Base-by-base conservation (phyloP, 148 eudicot genomes). In the Nepenthes gracilis region DNA sequence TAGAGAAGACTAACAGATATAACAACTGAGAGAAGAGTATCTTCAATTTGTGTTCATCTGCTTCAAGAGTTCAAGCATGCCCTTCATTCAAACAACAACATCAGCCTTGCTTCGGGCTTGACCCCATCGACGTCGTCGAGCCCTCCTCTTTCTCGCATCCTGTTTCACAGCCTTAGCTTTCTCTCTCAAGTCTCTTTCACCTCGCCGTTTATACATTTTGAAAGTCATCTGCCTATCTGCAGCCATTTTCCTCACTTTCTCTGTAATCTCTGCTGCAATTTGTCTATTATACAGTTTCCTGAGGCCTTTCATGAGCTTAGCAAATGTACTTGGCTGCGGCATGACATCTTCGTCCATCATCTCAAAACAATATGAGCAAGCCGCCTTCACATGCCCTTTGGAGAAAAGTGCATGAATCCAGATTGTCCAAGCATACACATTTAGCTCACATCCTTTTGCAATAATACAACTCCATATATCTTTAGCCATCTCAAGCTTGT, bases 391-490 rank as follows among this genome's bases (percentile, higher is more conserved):
- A 57, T 88, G 88, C 56, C 90, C 90, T 35, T 77, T 85, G 23
- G 90, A 70, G 70, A 92, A 92, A 34, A 92, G 88, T 35, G 97
- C 90, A 63, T 92, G 97, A 62, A 92, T 85, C 94, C 96, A 92
- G 35, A 92, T 92, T 57, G 97, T 92, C 97, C 97, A 92, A 36
- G 96, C 88, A 72, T 72, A 74, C 45, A 88, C 96, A 76, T 92
- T 92, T 62, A 85, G 77, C 61, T 85, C 90, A 65, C 93, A 85
- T 15, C 97, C 96, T 71, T 85, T 85, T 60, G 68, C 72, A 36
- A 78, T 67, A 13, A 92, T 83, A 65, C 86, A 81, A 63, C 75
- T 73, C 96, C 97, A 92, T 33, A 88, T 72, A 74, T 92, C 94
- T 70, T 92, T 85, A 63, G 90, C 74, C 68, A 85, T 58, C 61